Base-by-base conservation (phyloP, 2,329 filamentous ascomycete genomes). In the Trichoderma koningii region DNA sequence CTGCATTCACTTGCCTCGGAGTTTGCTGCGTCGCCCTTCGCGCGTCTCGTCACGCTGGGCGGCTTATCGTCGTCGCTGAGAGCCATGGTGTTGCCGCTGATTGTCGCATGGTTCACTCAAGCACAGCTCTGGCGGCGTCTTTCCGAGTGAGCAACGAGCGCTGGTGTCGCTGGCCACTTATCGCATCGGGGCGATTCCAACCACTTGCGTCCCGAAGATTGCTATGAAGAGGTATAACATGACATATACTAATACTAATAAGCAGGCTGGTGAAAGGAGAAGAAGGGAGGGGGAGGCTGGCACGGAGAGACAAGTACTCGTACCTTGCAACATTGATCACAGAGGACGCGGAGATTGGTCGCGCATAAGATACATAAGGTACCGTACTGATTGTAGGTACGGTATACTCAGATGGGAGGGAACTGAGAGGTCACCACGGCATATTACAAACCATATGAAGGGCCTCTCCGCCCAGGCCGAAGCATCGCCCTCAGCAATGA, bases 71-170 rank as follows among this genome's bases (percentile, higher is more conserved):
- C 56, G 50, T 47, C 60, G 60, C 60, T 34, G 60, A n/a, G 50
- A 41, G 59, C 48, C 64, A 66, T 66, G 50, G 56, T 52, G 44
- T 48, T 34, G 62, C 38, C 53, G 38, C 30, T 34, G n/a, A 38
- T 21, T 14, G 51, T 56, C 57, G 57, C 64, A 66, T 66, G 52
- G 51, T 66, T 66, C 34, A 38, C 34, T 38, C 56, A 63, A 28
- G 38, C 45, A 28, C 17, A 17, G 56, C 38, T 56, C 56, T 62
- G 7, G 44, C 28, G 44, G 42, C 30, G 56, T 4, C 34, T 55
- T 14, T 61, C 15, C 50, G 28, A 44, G 44, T 30, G 55, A 41
- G 63, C 44, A 51, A 44, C 19, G 57, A 30, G 52, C 34, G 34
- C 34, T 14, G 34, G 12, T 14, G 34, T 44, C 3, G 50, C 44